Conservation (phyloP, 805 yeast species). For the Candida nitratophila region DNA sequence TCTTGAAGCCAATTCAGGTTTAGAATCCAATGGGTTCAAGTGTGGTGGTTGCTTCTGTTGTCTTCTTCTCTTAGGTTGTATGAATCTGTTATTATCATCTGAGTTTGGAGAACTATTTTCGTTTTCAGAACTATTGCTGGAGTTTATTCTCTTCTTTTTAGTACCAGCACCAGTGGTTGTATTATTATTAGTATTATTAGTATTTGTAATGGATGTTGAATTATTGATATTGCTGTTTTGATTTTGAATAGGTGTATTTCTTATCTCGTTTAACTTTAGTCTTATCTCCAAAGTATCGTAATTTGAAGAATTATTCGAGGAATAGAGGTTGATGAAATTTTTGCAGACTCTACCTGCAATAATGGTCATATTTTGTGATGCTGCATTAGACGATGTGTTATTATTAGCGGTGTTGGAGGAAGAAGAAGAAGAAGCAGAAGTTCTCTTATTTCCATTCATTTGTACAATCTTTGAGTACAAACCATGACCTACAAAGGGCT, state of each 20-base stretch:
- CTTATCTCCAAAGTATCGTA: slow-evolving; percentile 49
- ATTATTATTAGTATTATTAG: not conserved
- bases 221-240: too few species aligned
- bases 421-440: slow-evolving; percentile 13
- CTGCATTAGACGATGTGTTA: too few species aligned
- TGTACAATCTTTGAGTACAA: slow-evolving; percentile 27
- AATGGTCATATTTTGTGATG: slow-evolving; percentile 24
- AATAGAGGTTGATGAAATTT: slow-evolving; percentile 41
- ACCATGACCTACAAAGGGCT: slow-evolving; percentile 44
- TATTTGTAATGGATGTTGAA: too few species aligned
- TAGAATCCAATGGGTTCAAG: slow-evolving; percentile 1
- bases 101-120: slow-evolving; percentile 4
- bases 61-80: not conserved
- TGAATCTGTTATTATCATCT: not conserved
- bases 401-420: not conserved
- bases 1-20: slow-evolving; percentile 25
- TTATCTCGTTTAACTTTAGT: slow-evolving; percentile 35
- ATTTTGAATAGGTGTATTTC: slow-evolving; percentile 1
- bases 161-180: too few species aligned
- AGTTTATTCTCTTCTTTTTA: slow-evolving; percentile 8
- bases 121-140: not conserved
- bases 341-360: slow-evolving; percentile 53
- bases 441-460: too few species aligned
- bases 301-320: slow-evolving; percentile 28
- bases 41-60: not conserved